Evolutionary conservation across 192 early-diverging fungal species (phyloP).

Genomic region (Pecoramyces ruminantium): DNA sequence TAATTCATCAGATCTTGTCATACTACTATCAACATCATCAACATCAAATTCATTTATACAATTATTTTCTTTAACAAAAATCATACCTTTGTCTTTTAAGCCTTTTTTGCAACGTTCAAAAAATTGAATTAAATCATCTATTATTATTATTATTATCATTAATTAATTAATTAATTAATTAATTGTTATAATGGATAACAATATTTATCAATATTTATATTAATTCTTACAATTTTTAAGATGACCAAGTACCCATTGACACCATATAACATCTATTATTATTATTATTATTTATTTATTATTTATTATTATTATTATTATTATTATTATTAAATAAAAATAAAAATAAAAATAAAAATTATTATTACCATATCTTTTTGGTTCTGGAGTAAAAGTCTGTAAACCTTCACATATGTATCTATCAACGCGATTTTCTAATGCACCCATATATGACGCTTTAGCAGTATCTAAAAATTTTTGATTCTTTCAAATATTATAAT

Average conservation of each 20-base stretch:
- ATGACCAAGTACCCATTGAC: constrained; percentile 92
- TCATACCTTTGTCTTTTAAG: constrained; percentile 42
- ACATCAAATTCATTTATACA: constrained; percentile 32
- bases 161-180: too few species aligned
- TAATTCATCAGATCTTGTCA: constrained; percentile 43
- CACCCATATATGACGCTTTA: constrained; percentile 33
- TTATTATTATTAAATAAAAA: too few species aligned
- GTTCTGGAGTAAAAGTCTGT: constrained; percentile 58
- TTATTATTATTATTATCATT: too few species aligned
- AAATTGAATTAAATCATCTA: constrained; percentile 71
- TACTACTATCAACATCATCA: constrained; percentile 69
- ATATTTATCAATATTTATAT: too few species aligned
- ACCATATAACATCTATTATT: constrained; percentile 71
- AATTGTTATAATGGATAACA: too few species aligned
- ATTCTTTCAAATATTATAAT: too few species aligned
- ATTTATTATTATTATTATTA: not conserved
- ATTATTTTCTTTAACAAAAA: constrained; percentile 85
- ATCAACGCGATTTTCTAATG: constrained; percentile 33
- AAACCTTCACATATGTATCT: constrained; percentile 58
- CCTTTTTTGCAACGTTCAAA: constrained; percentile 58
- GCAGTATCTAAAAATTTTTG: constrained; percentile 61
- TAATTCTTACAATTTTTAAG: constrained; percentile 73
- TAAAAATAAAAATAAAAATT: not conserved
- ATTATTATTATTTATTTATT: not conserved
- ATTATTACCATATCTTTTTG: constrained; percentile 30